These are phyloP conservation scores for Gaeumannomyces sp. DNA, from an alignment of 2,329 filamentous ascomycete species.

Conservation along the genomic window DNA sequence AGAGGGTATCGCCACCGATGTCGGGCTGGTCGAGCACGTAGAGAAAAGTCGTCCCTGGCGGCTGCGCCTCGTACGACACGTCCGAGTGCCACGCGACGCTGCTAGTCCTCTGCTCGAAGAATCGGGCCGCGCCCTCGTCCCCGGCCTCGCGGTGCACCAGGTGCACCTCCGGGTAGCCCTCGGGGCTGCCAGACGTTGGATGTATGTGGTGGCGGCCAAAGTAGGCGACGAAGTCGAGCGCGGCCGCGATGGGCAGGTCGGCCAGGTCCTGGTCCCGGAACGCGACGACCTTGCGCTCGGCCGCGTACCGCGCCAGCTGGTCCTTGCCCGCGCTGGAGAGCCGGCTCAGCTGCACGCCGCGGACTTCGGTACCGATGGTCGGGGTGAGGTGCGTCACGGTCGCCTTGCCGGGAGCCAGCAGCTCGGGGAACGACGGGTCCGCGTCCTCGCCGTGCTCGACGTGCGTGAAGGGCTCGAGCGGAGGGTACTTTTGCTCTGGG, in stretches of 20 bases:
- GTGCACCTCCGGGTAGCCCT: constrained; percentile 62
- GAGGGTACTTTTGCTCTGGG: constrained; percentile 50
- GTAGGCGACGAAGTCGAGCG: constrained; percentile 59
- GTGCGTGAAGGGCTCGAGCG: constrained; percentile 58
- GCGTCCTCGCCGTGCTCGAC: constrained; percentile 64
- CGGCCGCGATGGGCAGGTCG: constrained; percentile 56
- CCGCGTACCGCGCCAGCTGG: constrained; percentile 63
- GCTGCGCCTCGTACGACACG: constrained; percentile 81
- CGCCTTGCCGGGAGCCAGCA: constrained; percentile 41
- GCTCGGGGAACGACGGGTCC: constrained; percentile 54
- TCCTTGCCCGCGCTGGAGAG: constrained; percentile 58
- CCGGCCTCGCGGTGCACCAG: constrained; percentile 65
- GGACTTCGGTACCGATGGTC: constrained; percentile 60
- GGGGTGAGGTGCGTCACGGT: constrained; percentile 54
- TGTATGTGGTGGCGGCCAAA: constrained; percentile 60
- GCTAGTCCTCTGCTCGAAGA: constrained; percentile 62
- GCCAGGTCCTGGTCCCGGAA: constrained; percentile 65
- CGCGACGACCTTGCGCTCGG: constrained; percentile 62
- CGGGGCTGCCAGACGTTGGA: constrained; percentile 63
- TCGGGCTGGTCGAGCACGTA: constrained; percentile 76
- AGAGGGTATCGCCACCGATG: constrained; percentile 78
- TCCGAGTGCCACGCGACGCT: constrained; percentile 87
- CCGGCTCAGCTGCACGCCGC: constrained; percentile 60
- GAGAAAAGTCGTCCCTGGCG: constrained; percentile 83
- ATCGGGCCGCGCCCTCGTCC: constrained; percentile 49